Evolutionary conservation across 2,329 filamentous ascomycete genomes (phyloP).

Genomic region (Parasarocladium wereldwijsianum): DNA sequence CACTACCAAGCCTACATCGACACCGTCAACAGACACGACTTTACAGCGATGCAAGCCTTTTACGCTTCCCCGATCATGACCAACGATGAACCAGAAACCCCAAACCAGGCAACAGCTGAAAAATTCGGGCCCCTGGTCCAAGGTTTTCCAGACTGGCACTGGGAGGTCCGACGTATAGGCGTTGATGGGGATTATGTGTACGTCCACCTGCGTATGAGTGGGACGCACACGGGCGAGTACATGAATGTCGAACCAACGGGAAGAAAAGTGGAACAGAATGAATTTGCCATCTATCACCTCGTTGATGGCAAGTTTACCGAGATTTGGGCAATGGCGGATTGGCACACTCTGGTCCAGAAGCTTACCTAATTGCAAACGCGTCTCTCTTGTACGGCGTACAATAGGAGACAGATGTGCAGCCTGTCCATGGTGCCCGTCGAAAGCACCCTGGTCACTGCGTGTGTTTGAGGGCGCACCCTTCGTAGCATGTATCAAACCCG

Average conservation of each 20-base stretch:
- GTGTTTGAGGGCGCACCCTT: too few relatives aligned
- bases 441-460: too few relatives aligned
- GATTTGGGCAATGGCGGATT: slow-evolving; percentile 6
- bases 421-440: too few relatives aligned
- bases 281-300: slow-evolving; percentile 5
- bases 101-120: slow-evolving; percentile 2
- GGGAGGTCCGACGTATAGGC: slow-evolving; percentile 3
- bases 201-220: slow-evolving; percentile 4
- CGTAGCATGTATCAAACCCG: too few relatives aligned
- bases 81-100: slow-evolving; percentile 5
- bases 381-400: too few relatives aligned
- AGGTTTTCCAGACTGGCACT: slow-evolving; percentile 6
- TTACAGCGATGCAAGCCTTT: slow-evolving; percentile 5
- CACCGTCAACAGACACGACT: slow-evolving; percentile 5
- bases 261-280: slow-evolving; percentile 1
- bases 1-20: slow-evolving; percentile 1
- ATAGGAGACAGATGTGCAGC: too few relatives aligned
- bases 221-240: slow-evolving; percentile 5
- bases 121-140: slow-evolving; percentile 5
- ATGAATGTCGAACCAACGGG: slow-evolving; percentile 4
- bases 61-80: slow-evolving; percentile 6
- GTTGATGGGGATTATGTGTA: slow-evolving; percentile 5
- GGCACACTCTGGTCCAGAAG: slow-evolving; percentile 1
- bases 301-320: slow-evolving; percentile 4
- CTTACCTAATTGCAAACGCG: too few relatives aligned